A percentile compares a stretch with the other conserved stretches of the same genome.
These are phyloP conservation scores for Nicotiana paniculata DNA, from an alignment of 257 asterid genomes.

Conservation along the genomic window DNA sequence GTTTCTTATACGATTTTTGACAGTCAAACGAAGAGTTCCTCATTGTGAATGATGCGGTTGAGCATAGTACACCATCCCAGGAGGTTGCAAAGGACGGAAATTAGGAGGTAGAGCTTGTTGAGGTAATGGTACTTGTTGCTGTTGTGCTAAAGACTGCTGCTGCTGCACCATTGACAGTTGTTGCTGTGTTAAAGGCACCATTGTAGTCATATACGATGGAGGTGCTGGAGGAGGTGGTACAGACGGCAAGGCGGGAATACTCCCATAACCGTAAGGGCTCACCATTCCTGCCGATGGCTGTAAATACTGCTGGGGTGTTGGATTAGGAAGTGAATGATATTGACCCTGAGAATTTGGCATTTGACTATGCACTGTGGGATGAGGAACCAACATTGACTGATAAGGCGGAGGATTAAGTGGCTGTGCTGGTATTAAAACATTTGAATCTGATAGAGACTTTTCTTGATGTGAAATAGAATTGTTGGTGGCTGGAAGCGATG, in stretches of 20 bases:
- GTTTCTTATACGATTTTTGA: not conserved
- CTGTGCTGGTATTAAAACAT: conserved; percentile 23
- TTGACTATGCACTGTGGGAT: conserved; percentile 30
- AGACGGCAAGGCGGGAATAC: conserved; percentile 38
- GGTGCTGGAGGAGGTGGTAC: conserved; percentile 47
- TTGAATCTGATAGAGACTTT: conserved; percentile 32
- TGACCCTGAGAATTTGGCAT: conserved; percentile 43
- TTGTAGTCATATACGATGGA: conserved; percentile 51
- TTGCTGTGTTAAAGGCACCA: conserved; percentile 52
- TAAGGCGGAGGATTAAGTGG: conserved; percentile 33
- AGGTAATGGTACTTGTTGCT: conserved; percentile 25
- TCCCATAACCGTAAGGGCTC: conserved; percentile 47
- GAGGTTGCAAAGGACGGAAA: conserved; percentile 56
- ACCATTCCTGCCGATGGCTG: conserved; percentile 47
- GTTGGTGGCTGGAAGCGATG: conserved; percentile 32
- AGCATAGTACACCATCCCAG: conserved; percentile 64
- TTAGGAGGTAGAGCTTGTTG: conserved; percentile 37
- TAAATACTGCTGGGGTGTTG: conserved; percentile 53
- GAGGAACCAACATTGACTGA: conserved; percentile 29
- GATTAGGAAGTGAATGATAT: conserved; percentile 43
- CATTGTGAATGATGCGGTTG: conserved; percentile 52
- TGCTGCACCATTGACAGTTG: conserved; percentile 40
- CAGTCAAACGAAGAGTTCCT: conserved; percentile 1
- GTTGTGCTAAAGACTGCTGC: conserved; percentile 32
- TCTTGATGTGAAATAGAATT: conserved; percentile 28